Evolutionary conservation across 768 basidiomycete genomes (phyloP).

Genomic region (Suillus americanus): DNA sequence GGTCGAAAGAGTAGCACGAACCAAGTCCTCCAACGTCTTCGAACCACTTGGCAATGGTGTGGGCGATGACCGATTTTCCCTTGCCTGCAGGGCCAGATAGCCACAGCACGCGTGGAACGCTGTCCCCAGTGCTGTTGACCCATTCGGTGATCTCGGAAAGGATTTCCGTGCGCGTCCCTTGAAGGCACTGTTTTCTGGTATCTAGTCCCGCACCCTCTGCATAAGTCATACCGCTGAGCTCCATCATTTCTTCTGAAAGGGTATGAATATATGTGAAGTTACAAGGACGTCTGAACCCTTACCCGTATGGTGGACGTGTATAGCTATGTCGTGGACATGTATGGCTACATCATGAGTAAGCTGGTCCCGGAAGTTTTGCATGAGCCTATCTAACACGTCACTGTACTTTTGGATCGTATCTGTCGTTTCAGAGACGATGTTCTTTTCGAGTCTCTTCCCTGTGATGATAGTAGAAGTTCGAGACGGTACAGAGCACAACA

Average conservation of each 20-base stretch:
- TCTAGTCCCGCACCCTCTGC: no score
- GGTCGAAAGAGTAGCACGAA: conserved; percentile 12
- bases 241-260: not conserved
- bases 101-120: conserved; percentile 18
- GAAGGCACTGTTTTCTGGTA: no score
- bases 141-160: no score
- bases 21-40: conserved; percentile 13
- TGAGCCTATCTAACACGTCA: no score
- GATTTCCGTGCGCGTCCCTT: no score
- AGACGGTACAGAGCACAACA: no score
- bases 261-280: not conserved
- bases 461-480: not conserved
- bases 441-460: not conserved
- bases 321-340: not conserved
- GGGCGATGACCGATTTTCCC: conserved; percentile 16
- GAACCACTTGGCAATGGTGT: conserved; percentile 11
- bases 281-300: not conserved
- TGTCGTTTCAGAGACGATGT: not conserved
- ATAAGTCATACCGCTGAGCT: not conserved
- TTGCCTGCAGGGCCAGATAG: conserved; percentile 23
- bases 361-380: not conserved
- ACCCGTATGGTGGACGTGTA: not conserved
- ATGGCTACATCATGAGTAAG: not conserved
- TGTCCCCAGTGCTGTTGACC: conserved; percentile 6
- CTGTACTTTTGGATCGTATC: not conserved